phyloP scores from a whole-genome alignment of 345 rosid species.

The Camelina laxa region DNA sequence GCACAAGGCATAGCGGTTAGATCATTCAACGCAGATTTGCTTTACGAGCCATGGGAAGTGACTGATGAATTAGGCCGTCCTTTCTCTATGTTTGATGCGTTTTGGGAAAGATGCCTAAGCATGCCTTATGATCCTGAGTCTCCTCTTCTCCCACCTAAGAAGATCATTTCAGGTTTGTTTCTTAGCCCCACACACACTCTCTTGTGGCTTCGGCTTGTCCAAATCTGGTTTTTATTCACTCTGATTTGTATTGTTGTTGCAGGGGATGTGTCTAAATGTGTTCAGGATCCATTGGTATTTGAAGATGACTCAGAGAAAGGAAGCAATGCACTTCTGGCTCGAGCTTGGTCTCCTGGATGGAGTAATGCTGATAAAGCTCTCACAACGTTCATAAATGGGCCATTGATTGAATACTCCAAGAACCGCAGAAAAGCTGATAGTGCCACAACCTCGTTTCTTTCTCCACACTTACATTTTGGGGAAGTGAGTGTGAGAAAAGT shows the following conservation, averaged over 20 bases:
- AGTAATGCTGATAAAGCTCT: slow-evolving; percentile 89
- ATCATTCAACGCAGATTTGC: slow-evolving; percentile 94
- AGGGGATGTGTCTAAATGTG: slow-evolving; percentile 81
- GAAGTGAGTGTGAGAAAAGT: slow-evolving; percentile 97
- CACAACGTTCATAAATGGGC: slow-evolving; percentile 84
- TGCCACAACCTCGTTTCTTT: slow-evolving; percentile 93
- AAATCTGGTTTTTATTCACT: background rate
- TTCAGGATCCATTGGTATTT: slow-evolving; percentile 67
- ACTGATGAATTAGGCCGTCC: slow-evolving; percentile 79
- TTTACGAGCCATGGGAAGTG: slow-evolving; percentile 98
- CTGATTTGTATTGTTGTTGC: slow-evolving; percentile 32
- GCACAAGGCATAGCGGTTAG: slow-evolving; percentile 75
- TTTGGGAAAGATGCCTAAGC: slow-evolving; percentile 96
- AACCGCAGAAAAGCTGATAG: slow-evolving; percentile 95
- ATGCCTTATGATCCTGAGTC: slow-evolving; percentile 98
- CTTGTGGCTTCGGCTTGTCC: background rate
- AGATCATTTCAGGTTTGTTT: slow-evolving; percentile 78
- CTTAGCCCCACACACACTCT: background rate
- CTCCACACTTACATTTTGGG: slow-evolving; percentile 97
- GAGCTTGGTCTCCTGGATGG: slow-evolving; percentile 99
- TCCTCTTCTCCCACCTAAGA: slow-evolving; percentile 97
- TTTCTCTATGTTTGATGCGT: slow-evolving; percentile 73
- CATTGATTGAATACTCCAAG: slow-evolving; percentile 82
- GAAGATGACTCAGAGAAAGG: slow-evolving; percentile 95
- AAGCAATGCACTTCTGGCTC: slow-evolving; percentile 95